Evolutionary conservation across 1,139 yeast species (phyloP), one percentile per base, ranked within the genome.

Genomic region (Pichiaceae sp.): DNA sequence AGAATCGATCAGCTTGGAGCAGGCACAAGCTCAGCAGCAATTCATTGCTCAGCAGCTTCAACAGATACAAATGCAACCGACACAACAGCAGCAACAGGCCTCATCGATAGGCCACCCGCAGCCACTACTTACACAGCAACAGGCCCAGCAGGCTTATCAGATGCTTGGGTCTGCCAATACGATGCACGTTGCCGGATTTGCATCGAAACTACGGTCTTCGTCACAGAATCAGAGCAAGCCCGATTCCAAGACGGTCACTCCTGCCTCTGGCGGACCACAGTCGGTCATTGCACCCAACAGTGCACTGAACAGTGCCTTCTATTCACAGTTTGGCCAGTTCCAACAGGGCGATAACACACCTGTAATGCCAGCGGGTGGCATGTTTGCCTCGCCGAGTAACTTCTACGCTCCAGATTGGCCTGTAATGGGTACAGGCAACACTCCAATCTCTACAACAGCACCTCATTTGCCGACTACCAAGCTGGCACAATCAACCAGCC

Each of bases 271-370:
- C n/a, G n/a, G n/a, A n/a, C 24, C 24, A 7, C 7, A 21, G 9
- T 7, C 9, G 11, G 24, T 7, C 7, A 11, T 5, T 14, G 28
- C 16, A 15, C 28, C 14, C 16, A 15, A 7, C 14, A 8, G 14
- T 23, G 29, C 30, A 15, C 29, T 24, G 23, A 24, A 25, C 28
- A 17, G 9, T 11, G 17, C 26, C 8, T 14, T 12, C n/a, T 33
- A 18, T 16, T 9, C 27, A 18, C 32, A 29, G 32, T 34, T n/a
- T 17, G 11, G 15, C 5, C 35, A 24, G 9, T 24, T 16, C 14
- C 34, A 25, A 3, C 33, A 38, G 16, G 35, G 38, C 0, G 72
- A 70, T 2, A 72, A 67, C 29, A 66, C 75, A 0, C 77, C 76
- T 1, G 52, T 68, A 3, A 34, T 48, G 19, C 48, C 53, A 3